phyloP scores from a whole-genome alignment of 495 filamentous ascomycete genomes.

The Sabuloglossum arenarium region DNA sequence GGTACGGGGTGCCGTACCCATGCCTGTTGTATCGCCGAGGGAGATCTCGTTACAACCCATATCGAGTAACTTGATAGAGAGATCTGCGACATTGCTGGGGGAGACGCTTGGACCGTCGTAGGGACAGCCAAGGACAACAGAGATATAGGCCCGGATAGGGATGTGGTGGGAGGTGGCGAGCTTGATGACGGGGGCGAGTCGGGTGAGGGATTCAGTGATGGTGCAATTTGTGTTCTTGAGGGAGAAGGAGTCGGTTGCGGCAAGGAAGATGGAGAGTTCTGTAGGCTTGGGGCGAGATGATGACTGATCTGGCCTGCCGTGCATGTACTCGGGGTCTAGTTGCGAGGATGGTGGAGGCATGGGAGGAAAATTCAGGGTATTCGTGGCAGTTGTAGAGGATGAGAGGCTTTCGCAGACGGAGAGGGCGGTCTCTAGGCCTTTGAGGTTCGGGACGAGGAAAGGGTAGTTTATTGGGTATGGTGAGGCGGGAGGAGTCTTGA shows the following conservation, averaged over 20 bases:
- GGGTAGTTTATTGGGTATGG: conserved; percentile 60
- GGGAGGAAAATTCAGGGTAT: conserved; percentile 18
- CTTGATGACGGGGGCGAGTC: conserved; percentile 54
- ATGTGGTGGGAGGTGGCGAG: conserved; percentile 49
- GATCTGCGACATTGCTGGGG: conserved; percentile 59
- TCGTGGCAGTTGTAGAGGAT: neutral
- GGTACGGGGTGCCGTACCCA: conserved; percentile 77
- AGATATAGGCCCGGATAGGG: conserved; percentile 80
- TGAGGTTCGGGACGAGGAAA: conserved; percentile 79
- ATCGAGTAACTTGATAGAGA: conserved; percentile 63
- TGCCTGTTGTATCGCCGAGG: conserved; percentile 87
- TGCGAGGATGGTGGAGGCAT: conserved; percentile 10
- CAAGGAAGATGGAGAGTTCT: conserved; percentile 80
- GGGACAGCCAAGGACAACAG: conserved; percentile 82
- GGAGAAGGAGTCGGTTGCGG: conserved; percentile 83
- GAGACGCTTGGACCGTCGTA: conserved; percentile 76
- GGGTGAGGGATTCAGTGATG: conserved; percentile 58
- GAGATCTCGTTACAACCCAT: conserved; percentile 94
- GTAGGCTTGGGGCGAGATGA: conserved; percentile 22
- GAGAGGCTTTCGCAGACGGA: conserved; percentile 12
- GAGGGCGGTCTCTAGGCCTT: conserved; percentile 47
- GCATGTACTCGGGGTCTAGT: conserved; percentile 15
- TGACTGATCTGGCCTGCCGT: conserved; percentile 7
- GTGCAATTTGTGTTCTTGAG: conserved; percentile 81
- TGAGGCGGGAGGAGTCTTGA: conserved; percentile 35